A percentile compares a stretch with the other conserved stretches of the same genome.
These are phyloP conservation scores for Cyclospora cayetanensis DNA, from an alignment of 169 alveolate species.

Conservation along the genomic window DNA sequence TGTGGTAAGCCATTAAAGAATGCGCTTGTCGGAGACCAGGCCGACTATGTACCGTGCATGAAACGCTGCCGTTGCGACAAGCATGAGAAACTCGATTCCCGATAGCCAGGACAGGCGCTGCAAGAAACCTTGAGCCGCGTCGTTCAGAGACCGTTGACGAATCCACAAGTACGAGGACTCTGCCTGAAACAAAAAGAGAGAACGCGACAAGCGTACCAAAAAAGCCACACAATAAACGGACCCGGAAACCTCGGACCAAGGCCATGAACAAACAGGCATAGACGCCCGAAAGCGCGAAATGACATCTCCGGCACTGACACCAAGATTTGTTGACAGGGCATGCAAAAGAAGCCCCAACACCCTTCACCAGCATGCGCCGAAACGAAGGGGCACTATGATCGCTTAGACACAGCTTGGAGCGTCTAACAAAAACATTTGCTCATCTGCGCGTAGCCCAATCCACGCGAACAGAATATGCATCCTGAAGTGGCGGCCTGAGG, in stretches of 20 bases:
- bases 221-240: not conserved
- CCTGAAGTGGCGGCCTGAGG: no score
- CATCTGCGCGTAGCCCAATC: no score
- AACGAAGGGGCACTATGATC: not conserved
- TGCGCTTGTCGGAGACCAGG: slow-evolving; percentile 69
- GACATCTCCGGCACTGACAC: not conserved
- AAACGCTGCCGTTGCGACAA: slow-evolving; percentile 73
- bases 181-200: slow-evolving; percentile 23
- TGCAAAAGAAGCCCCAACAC: not conserved
- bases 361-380: not conserved
- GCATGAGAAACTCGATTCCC: slow-evolving; percentile 59
- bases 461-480: no score
- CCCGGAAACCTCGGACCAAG: not conserved
- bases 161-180: slow-evolving; percentile 71
- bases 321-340: not conserved
- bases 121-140: slow-evolving; percentile 70
- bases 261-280: not conserved
- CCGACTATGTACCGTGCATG: slow-evolving; percentile 73
- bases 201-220: not conserved
- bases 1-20: no score
- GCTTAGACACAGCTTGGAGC: no score
- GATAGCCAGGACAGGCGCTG: slow-evolving; percentile 71
- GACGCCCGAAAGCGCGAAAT: not conserved
- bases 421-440: no score
- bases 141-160: slow-evolving; percentile 75